A percentile compares a stretch with the other conserved stretches of the same genome.
Evolutionary conservation across 1,284 basidiomycete genomes (phyloP).

Genomic region (Spongiforma sp.): DNA sequence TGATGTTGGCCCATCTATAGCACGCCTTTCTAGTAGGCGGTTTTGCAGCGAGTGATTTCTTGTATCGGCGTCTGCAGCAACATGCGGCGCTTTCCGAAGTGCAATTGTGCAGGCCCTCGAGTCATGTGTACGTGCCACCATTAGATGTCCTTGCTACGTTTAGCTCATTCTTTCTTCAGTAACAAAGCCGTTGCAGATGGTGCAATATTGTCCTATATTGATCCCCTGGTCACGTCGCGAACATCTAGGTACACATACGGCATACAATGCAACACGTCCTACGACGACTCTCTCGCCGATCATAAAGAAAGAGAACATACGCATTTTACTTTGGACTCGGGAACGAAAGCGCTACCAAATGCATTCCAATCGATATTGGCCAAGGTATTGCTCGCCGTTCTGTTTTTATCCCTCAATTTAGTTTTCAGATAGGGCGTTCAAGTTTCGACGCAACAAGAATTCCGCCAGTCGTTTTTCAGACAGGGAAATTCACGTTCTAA

Average conservation of each 20-base stretch:
- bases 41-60: slow-evolving; percentile 54
- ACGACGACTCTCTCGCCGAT: slow-evolving; percentile 34
- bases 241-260: slow-evolving; percentile 52
- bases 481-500: background rate
- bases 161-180: slow-evolving; percentile 33
- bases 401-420: background rate
- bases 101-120: slow-evolving; percentile 42
- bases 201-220: slow-evolving; percentile 54
- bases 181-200: slow-evolving; percentile 64
- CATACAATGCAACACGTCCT: slow-evolving; percentile 28
- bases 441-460: slow-evolving; percentile 39
- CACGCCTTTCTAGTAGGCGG: slow-evolving; percentile 44
- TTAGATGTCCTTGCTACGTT: background rate
- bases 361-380: slow-evolving; percentile 35
- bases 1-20: slow-evolving; percentile 5
- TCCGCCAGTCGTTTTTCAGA: slow-evolving; percentile 18
- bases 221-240: slow-evolving; percentile 51
- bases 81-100: slow-evolving; percentile 35
- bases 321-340: slow-evolving; percentile 13
- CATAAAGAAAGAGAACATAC: slow-evolving; percentile 37
- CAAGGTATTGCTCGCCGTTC: slow-evolving; percentile 25
- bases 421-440: slow-evolving; percentile 30
- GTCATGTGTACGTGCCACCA: slow-evolving; percentile 38
- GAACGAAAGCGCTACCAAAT: slow-evolving; percentile 24
- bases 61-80: slow-evolving; percentile 44